Conservation (phyloP, 2,329 filamentous ascomycete genomes). For the Exserohilum turcica region DNA sequence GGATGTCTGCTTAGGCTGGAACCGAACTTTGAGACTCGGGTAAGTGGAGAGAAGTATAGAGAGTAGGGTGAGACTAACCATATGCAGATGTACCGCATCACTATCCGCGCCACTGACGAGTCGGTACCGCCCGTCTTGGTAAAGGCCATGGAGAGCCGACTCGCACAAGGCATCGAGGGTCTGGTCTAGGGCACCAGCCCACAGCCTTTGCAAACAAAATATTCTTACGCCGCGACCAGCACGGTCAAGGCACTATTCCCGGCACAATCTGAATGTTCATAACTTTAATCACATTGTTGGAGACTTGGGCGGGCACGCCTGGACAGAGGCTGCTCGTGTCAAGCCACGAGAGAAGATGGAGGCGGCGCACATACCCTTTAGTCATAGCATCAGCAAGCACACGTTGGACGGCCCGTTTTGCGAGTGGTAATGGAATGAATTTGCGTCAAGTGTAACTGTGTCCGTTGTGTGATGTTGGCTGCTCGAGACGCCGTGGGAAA, state of each 20-base stretch:
- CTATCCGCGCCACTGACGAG: constrained; percentile 92
- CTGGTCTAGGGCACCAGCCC: constrained; percentile 21
- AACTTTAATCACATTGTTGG: constrained; percentile 11
- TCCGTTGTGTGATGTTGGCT: background rate
- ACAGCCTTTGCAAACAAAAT: background rate
- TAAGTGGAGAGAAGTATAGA: constrained; percentile 55
- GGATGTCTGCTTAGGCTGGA: constrained; percentile 92
- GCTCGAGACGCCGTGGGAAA: background rate
- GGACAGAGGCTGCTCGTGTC: background rate
- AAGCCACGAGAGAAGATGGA: constrained; percentile 1
- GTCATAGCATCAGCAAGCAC: constrained; percentile 12
- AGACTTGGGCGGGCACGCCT: background rate
- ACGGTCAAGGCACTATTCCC: background rate
- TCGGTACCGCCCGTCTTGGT: constrained; percentile 78
- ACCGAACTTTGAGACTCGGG: constrained; percentile 90
- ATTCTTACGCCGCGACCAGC: constrained; percentile 2
- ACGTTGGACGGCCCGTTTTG: constrained; percentile 5
- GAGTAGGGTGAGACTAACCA: constrained; percentile 19
- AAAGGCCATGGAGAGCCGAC: constrained; percentile 84
- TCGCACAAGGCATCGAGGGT: constrained; percentile 62
- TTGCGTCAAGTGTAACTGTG: background rate
- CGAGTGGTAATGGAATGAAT: background rate
- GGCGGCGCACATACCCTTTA: constrained; percentile 14
- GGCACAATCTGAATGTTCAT: constrained; percentile 6
- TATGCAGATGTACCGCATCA: constrained; percentile 90